These are phyloP conservation scores for Colletotrichum navitas DNA, from an alignment of 2,329 filamentous ascomycete genomes.

Conservation along the genomic window DNA sequence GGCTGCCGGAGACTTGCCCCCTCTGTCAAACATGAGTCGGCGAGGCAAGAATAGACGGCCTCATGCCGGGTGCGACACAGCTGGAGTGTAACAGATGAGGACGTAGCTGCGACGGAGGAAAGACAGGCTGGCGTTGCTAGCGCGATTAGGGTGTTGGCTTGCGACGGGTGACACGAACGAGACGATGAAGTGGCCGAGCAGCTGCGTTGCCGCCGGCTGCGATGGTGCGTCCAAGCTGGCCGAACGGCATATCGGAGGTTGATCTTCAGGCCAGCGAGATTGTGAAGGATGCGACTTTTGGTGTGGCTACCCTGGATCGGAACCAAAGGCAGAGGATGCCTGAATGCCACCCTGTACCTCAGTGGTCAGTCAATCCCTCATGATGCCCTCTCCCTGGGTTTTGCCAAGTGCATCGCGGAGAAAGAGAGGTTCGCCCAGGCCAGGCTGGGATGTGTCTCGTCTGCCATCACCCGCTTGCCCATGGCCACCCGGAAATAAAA, in stretches of 20 bases:
- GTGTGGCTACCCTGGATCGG: constrained; percentile 26
- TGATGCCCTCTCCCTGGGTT: not conserved
- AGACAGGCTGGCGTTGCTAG: constrained; percentile 14
- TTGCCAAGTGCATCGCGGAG: constrained; percentile 21
- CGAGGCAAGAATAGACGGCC: constrained; percentile 35
- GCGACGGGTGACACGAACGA: constrained; percentile 19
- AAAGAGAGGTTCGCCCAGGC: constrained; percentile 6
- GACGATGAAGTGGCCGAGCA: constrained; percentile 20
- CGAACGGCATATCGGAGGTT: not conserved
- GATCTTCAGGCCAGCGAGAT: constrained; percentile 23
- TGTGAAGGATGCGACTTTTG: constrained; percentile 18
- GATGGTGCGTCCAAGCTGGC: not conserved
- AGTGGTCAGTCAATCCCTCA: not conserved
- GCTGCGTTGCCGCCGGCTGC: not conserved
- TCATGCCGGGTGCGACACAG: not conserved
- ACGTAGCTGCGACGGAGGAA: constrained; percentile 9
- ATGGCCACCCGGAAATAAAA: constrained; percentile 13
- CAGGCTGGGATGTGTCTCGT: not conserved
- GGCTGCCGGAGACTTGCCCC: constrained; percentile 12
- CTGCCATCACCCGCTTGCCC: not conserved
- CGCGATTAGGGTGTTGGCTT: constrained; percentile 5
- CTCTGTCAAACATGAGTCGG: not conserved
- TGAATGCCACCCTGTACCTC: not conserved
- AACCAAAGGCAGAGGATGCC: not conserved
- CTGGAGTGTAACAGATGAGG: constrained; percentile 32